Conservation (phyloP, 106 monocot species). For the Vanilla planifolia region DNA sequence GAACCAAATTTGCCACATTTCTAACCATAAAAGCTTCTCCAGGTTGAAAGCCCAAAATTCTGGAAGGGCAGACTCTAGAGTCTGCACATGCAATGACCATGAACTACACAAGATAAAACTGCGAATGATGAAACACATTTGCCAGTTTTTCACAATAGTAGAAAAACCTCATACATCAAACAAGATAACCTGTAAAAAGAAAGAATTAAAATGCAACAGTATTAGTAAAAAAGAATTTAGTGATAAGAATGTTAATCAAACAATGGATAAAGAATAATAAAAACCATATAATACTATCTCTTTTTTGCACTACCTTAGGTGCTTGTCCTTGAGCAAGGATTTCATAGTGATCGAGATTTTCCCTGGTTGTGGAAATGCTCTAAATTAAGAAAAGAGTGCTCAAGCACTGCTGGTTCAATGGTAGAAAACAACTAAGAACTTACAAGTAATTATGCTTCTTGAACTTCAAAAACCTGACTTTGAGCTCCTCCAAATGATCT, state of each 20-base stretch:
- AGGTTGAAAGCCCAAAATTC: constrained; percentile 78
- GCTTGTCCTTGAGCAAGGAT: constrained; percentile 71
- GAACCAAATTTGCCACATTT: constrained; percentile 94
- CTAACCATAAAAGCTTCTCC: constrained; percentile 96
- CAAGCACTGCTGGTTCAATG: background rate
- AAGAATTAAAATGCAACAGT: background rate
- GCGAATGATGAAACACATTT: constrained; percentile 1
- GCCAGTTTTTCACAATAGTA: background rate
- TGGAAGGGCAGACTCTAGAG: constrained; percentile 94
- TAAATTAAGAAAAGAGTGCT: background rate
- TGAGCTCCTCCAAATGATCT: constrained; percentile 68
- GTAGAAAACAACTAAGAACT: constrained; percentile 16
- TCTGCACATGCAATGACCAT: constrained; percentile 97
- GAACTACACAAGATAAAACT: constrained; percentile 56
- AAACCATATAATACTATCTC: background rate
- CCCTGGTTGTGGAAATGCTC: constrained; percentile 38
- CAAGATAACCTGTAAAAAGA: background rate
- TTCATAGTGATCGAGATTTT: constrained; percentile 52
- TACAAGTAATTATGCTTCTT: constrained; percentile 69
- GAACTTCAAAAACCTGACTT: constrained; percentile 68
- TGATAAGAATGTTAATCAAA: background rate
- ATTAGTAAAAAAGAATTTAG: background rate
- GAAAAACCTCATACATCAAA: background rate
- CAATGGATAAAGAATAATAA: background rate
- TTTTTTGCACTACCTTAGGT: constrained; percentile 59